Evolutionary conservation across 140 eudicot genomes (phyloP), one percentile per base, ranked within the genome.

Genomic region (Oenanthe javanica): DNA sequence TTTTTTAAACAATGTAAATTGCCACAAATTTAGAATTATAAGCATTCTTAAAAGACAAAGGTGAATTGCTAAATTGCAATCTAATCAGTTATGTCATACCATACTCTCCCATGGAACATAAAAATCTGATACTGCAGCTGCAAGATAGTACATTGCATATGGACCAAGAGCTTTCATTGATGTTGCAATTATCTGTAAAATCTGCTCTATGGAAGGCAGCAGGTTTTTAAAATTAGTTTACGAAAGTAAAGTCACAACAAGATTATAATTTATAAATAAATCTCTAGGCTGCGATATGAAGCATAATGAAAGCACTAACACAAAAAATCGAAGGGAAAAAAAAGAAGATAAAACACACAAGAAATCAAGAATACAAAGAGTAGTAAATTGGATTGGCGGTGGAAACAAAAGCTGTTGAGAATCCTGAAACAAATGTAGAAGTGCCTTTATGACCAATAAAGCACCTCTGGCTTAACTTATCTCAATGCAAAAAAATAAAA

Each of bases 61-160:
- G 42, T 51, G 79, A 14, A 45, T 46, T 40, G 59, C 61, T 11
- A 19, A 82, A 7, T 8, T 42, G 11, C 48, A 47, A 46, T 48
- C 21, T 31, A 76, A 70, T 36, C 45, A 67, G 31, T n/a, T 64
- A 11, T 64, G 40, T 79, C 61, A 83, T 93, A 95, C 99, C 99
- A 95, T 95, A 85, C 86, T 92, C 84, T 91, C 95, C 99, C 99
- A 95, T 78, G 99, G 99, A 82, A 92, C 99, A 86, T 95, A 95
- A 43, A 95, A 95, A 82, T 95, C 99, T 5, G 97, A 95, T n/a
- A 95, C 99, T 14, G 99, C 99, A 75, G 98, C 99, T 19, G 99
- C 99, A 82, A 92, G 97, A 89, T 91, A 95, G 81, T 92, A 91
- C 97, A 95, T 84, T 85, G 96, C 97, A 84, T 81, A 76, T 82